These are phyloP conservation scores for Exophiala lecanii-corni DNA, from an alignment of 2,329 filamentous ascomycete genomes.

Conservation along the genomic window DNA sequence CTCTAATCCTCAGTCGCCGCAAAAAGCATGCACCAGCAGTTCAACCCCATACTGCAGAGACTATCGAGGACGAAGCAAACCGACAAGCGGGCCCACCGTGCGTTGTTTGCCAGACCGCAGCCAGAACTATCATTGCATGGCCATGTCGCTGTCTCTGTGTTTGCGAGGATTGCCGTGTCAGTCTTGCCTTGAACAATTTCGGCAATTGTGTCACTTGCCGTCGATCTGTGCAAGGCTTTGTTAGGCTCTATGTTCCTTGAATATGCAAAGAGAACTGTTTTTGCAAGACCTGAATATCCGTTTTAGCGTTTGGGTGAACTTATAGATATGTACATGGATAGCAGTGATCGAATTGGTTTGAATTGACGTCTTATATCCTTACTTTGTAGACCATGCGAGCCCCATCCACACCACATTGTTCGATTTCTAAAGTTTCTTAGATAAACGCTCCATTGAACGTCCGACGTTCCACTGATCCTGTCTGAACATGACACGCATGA, in stretches of 20 bases:
- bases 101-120: slow-evolving; percentile 84
- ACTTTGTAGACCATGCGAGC: no score
- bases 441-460: no score
- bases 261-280: no score
- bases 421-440: no score
- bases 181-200: slow-evolving; percentile 94
- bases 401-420: no score
- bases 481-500: no score
- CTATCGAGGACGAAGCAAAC: slow-evolving; percentile 20
- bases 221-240: slow-evolving; percentile 82
- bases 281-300: no score
- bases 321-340: no score
- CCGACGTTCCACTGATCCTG: no score
- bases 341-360: no score
- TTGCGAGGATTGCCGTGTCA: slow-evolving; percentile 91
- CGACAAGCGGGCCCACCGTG: slow-evolving; percentile 68
- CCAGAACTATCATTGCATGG: slow-evolving; percentile 89
- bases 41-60: slow-evolving; percentile 4
- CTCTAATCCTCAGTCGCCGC: slow-evolving; percentile 51
- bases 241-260: slow-evolving; percentile 78
- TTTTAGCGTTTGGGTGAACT: no score
- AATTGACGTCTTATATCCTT: no score
- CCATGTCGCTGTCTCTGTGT: slow-evolving; percentile 91
- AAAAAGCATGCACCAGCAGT: slow-evolving; percentile 34
- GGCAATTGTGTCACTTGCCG: slow-evolving; percentile 94